These are phyloP conservation scores for Aspergillus pseudonomiae DNA, from an alignment of 2,329 filamentous ascomycete genomes.

Conservation along the genomic window DNA sequence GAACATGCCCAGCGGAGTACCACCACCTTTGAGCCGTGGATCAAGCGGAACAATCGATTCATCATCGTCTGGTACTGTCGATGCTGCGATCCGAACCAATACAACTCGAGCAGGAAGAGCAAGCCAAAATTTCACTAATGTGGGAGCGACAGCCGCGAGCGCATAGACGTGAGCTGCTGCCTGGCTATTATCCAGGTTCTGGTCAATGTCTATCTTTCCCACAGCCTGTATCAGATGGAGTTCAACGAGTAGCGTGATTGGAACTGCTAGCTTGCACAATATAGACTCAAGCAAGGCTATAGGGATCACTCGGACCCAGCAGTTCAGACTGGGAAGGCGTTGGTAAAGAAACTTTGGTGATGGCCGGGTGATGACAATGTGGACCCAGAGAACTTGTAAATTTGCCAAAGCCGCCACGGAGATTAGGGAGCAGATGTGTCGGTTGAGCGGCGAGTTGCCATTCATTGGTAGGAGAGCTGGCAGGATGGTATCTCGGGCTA, in stretches of 20 bases:
- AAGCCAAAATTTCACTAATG: background rate
- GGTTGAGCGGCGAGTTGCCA: background rate
- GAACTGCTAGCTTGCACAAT: background rate
- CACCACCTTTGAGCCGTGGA: background rate
- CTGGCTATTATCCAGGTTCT: background rate
- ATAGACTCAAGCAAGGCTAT: background rate
- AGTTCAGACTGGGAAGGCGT: background rate
- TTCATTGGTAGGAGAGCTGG: background rate
- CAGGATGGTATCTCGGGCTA: background rate
- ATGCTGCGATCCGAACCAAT: background rate
- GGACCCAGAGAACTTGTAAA: conserved; percentile 1
- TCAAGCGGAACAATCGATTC: background rate
- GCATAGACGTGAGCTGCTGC: background rate
- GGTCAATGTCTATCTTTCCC: background rate
- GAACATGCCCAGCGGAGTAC: background rate
- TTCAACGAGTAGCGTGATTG: background rate
- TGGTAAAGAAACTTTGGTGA: background rate
- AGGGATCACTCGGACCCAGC: background rate
- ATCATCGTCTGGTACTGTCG: background rate
- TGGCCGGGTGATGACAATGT: background rate
- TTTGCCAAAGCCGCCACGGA: background rate
- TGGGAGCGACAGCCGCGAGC: background rate
- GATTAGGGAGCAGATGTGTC: background rate
- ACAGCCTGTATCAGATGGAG: background rate
- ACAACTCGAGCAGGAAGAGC: background rate